Evolutionary conservation across 2,329 filamentous ascomycete genomes (phyloP), one percentile per base, ranked within the genome.

Genomic region (Aspergillus ochraceoroseus): DNA sequence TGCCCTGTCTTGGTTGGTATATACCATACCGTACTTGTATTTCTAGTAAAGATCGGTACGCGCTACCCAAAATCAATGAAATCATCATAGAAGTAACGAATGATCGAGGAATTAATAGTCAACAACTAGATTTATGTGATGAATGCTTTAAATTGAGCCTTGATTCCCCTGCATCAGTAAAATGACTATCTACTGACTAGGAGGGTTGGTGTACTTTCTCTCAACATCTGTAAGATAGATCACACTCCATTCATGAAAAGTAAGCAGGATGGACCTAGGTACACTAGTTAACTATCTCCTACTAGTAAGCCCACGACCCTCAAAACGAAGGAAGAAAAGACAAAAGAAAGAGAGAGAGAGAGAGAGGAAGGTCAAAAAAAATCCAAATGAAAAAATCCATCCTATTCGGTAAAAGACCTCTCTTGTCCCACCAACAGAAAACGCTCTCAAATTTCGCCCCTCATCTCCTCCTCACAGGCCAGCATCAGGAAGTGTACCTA

Each of bases 371-470:
- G 31, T 5, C 9, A 41, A 17, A 22, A 20, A 34, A 20, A 6
- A 23, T 2, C 9, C 6, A 15, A 37, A 31, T 13, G 22, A 32
- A 34, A 29, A 28, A n/a, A 30, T 41, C 19, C 15, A 20, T 42
- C 18, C 15, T 26, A 44, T 39, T 51, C 43, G 48, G 50, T 46
- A 49, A 51, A 49, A 39, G n/a, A n/a, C n/a, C n/a, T n/a, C n/a
- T 47, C 44, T 51, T 38, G 48, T 51, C 48, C 50, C 50, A 53
- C 50, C 38, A 41, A 38, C 27, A 34, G 33, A 34, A 22, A 41
- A 34, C 37, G 36, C 41, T 38, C n/a, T n/a, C n/a, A n/a, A n/a
- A n/a, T n/a, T n/a, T 35, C 47, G 49, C 49, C 48, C 48, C 48
- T 52, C 48, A 35, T 51, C 41, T 43, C 37, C 38, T 47, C 34